Percentiles rank a stretch among this genome's conserved stretches.
Conservation (phyloP, 768 basidiomycete species). For the Kwoniella europaea region DNA sequence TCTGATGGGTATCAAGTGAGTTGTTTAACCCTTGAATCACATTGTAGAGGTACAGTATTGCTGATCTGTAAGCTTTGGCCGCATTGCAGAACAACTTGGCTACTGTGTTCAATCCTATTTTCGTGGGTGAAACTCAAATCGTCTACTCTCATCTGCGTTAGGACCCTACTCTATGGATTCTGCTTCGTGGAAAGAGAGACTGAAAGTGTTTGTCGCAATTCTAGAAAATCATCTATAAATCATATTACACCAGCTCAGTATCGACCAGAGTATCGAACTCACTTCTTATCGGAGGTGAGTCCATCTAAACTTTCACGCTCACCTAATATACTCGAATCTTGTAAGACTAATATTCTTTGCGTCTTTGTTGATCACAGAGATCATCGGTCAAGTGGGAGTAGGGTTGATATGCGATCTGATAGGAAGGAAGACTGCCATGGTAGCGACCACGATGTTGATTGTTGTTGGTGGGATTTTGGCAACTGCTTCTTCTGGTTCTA, state of each 20-base stretch:
- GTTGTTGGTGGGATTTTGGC: conserved; percentile 71
- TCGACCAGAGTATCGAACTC: conserved; percentile 75
- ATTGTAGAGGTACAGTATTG: not conserved
- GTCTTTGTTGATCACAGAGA: conserved; percentile 15
- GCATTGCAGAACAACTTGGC: conserved; percentile 35
- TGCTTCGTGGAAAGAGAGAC: not conserved
- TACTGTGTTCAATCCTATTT: conserved; percentile 41
- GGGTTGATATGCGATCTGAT: conserved; percentile 74
- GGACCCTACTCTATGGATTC: no score
- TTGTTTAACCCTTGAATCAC: not conserved
- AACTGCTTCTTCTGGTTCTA: conserved; percentile 71
- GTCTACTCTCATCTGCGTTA: no score
- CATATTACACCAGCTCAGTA: conserved; percentile 66
- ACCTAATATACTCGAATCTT: not conserved
- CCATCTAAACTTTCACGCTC: conserved; percentile 40
- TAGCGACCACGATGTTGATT: conserved; percentile 71
- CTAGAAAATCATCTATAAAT: conserved; percentile 69
- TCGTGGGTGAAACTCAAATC: conserved; percentile 22
- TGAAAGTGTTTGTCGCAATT: not conserved
- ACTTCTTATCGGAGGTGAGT: conserved; percentile 69
- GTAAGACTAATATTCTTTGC: no score
- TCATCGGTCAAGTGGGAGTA: conserved; percentile 59
- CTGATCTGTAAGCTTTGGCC: not conserved
- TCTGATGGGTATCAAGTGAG: conserved; percentile 44
- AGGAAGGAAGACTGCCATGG: conserved; percentile 77